Conservation (phyloP, 306 rosid species). For the Trifolium subterraneum region DNA sequence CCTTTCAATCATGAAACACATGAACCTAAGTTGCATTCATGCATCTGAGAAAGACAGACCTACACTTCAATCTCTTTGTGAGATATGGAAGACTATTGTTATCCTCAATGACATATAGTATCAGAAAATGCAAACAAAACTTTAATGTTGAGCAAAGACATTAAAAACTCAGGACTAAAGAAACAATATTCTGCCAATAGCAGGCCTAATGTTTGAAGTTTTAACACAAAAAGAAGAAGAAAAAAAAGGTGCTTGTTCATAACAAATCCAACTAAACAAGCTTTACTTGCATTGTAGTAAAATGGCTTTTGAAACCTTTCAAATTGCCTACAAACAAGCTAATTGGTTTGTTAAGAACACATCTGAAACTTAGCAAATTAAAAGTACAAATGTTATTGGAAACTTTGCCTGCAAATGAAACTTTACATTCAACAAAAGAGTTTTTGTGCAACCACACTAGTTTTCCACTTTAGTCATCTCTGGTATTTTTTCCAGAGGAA, state of each 20-base stretch:
- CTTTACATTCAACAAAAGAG: too few relatives aligned
- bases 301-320: neutral
- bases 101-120: neutral
- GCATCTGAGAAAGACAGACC: neutral
- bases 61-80: neutral
- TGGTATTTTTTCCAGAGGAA: conserved; percentile 56
- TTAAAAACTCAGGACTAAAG: neutral
- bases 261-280: neutral
- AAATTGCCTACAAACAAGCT: neutral
- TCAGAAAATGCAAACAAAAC: conserved; percentile 6
- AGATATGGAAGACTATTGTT: neutral
- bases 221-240: too few relatives aligned
- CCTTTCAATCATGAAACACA: neutral
- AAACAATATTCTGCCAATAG: neutral
- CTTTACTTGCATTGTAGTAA: neutral
- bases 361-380: neutral
- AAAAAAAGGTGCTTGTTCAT: too few relatives aligned
- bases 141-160: neutral
- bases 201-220: too few relatives aligned
- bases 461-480: neutral
- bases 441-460: too few relatives aligned
- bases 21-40: neutral
- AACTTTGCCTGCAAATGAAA: too few relatives aligned
- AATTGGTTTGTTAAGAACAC: conserved; percentile 1
- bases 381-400: conserved; percentile 12